Percentiles rank a stretch among this genome's conserved stretches.
phyloP scores from a whole-genome alignment of 1,284 basidiomycete genomes.

The Cutaneotrichosporon dermatis region DNA sequence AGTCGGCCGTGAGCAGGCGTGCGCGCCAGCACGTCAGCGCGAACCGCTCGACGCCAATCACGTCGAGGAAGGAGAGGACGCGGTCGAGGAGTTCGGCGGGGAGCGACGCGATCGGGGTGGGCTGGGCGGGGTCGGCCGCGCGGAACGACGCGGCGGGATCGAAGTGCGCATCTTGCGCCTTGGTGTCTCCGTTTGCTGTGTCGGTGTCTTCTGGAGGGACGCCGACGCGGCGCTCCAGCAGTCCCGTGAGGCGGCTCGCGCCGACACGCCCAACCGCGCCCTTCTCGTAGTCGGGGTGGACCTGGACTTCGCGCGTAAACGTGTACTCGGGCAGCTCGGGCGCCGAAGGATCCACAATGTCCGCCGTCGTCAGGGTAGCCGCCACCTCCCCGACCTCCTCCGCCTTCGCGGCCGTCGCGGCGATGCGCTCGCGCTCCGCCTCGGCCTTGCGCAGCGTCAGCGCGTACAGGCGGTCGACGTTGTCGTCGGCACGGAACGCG shows the following conservation, averaged over 20 bases:
- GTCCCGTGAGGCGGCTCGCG: conserved; percentile 1
- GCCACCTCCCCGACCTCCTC: conserved; percentile 5
- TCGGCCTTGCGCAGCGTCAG: conserved; percentile 5
- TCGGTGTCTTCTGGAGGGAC: not conserved
- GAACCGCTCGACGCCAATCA: conserved; percentile 69
- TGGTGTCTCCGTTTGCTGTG: too few relatives aligned
- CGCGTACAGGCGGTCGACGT: conserved; percentile 36
- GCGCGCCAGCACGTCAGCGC: conserved; percentile 66
- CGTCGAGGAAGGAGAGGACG: conserved; percentile 58
- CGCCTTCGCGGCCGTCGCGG: not conserved
- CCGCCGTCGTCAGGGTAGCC: conserved; percentile 26
- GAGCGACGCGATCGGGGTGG: conserved; percentile 57
- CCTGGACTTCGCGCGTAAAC: conserved; percentile 44
- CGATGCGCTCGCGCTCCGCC: not conserved
- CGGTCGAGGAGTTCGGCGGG: conserved; percentile 71
- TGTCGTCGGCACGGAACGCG: conserved; percentile 66
- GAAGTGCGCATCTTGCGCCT: not conserved
- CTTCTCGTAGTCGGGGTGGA: conserved; percentile 41
- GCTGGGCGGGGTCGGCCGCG: conserved; percentile 62
- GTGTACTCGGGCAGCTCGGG: conserved; percentile 36
- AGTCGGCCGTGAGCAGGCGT: conserved; percentile 63
- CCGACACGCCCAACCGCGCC: not conserved
- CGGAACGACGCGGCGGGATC: conserved; percentile 51
- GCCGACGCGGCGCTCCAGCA: conserved; percentile 4
- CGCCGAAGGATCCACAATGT: conserved; percentile 34